A percentile compares a stretch with the other conserved stretches of the same genome.
phyloP scores from a whole-genome alignment of 345 rosid genomes.

The Xanthoceras sorbifolium region DNA sequence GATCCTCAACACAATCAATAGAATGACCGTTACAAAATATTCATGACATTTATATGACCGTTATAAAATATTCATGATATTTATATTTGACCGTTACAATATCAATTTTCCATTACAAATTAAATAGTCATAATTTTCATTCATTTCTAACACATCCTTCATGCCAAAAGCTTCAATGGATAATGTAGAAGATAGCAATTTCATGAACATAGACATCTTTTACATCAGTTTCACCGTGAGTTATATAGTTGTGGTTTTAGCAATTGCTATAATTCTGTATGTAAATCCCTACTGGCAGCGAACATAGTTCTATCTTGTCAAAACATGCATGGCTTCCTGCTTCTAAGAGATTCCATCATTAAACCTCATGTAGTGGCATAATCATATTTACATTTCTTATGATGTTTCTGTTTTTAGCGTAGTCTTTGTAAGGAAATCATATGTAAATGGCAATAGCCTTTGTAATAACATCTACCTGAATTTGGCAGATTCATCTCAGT shows the following conservation, averaged over 20 bases:
- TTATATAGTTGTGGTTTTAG: background rate
- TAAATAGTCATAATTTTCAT: too few relatives aligned
- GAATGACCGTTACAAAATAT: too few relatives aligned
- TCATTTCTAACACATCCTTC: too few relatives aligned
- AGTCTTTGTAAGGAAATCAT: background rate
- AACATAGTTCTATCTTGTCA: background rate
- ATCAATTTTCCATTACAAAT: too few relatives aligned
- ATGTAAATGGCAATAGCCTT: background rate
- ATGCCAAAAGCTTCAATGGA: background rate
- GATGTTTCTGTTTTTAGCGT: background rate
- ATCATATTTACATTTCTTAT: background rate
- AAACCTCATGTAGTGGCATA: background rate
- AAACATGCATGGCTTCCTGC: background rate
- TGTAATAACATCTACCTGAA: too few relatives aligned
- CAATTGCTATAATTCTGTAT: background rate
- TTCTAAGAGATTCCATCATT: background rate
- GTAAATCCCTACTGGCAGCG: background rate
- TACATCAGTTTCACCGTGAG: background rate
- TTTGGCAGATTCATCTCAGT: background rate
- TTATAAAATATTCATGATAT: too few relatives aligned
- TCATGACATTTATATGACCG: too few relatives aligned
- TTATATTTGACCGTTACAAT: too few relatives aligned
- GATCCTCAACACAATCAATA: too few relatives aligned
- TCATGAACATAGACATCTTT: background rate
- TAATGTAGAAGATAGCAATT: background rate